phyloP scores from a whole-genome alignment of 2,329 filamentous ascomycete genomes.

The Knufia fluminis region DNA sequence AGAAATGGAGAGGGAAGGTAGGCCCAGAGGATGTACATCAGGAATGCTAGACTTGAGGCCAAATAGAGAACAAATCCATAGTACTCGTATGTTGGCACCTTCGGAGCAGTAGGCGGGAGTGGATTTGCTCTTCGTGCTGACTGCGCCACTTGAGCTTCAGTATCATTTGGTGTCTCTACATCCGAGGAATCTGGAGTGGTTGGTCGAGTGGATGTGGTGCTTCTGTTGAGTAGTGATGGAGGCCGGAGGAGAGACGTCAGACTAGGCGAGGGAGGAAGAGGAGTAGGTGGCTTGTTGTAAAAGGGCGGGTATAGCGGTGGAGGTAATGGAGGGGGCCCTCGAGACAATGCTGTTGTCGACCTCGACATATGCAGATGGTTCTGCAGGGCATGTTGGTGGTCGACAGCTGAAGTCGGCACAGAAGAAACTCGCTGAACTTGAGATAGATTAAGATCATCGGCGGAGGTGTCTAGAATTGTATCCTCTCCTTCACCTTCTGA shows the following conservation, averaged over 20 bases:
- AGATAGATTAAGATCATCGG: background rate
- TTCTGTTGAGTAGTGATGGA: slow-evolving; percentile 40
- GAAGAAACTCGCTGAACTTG: slow-evolving; percentile 9
- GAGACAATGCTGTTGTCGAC: slow-evolving; percentile 15
- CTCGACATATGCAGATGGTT: slow-evolving; percentile 8
- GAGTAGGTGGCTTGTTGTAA: slow-evolving; percentile 93
- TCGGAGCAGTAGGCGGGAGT: slow-evolving; percentile 75
- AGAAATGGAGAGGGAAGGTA: slow-evolving; percentile 88
- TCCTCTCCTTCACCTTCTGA: slow-evolving; percentile 14
- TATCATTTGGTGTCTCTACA: slow-evolving; percentile 59
- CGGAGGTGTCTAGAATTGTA: slow-evolving; percentile 17
- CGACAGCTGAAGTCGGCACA: background rate
- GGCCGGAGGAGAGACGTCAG: slow-evolving; percentile 81
- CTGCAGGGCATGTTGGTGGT: slow-evolving; percentile 13
- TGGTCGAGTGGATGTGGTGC: slow-evolving; percentile 64
- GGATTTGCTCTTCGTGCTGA: slow-evolving; percentile 51
- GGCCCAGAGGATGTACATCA: slow-evolving; percentile 67
- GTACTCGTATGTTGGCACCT: slow-evolving; percentile 98
- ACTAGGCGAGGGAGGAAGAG: slow-evolving; percentile 83
- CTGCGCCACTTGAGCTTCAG: slow-evolving; percentile 51
- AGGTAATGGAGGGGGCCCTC: slow-evolving; percentile 34
- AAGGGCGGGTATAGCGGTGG: slow-evolving; percentile 68
- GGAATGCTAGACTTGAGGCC: slow-evolving; percentile 71
- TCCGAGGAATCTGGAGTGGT: slow-evolving; percentile 89
- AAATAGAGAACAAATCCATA: slow-evolving; percentile 97